phyloP scores from a whole-genome alignment of 2,329 filamentous ascomycete genomes.

The Fusarium burgessii region DNA sequence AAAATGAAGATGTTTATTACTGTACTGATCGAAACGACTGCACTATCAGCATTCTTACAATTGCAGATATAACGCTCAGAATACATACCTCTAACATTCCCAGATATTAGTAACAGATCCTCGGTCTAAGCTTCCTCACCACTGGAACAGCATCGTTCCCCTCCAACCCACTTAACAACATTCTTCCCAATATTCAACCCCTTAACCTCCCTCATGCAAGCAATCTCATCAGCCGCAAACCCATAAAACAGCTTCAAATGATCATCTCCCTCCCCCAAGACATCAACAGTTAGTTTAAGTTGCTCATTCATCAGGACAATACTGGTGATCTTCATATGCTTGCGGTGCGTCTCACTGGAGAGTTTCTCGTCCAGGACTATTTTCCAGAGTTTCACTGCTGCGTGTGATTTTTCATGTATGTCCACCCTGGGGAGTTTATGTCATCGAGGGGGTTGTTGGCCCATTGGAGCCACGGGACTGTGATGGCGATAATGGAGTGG shows the following conservation, averaged over 20 bases:
- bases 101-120: background rate
- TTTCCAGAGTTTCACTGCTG: conserved; percentile 7
- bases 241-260: conserved; percentile 29
- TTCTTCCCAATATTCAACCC: conserved; percentile 9
- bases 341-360: conserved; percentile 2
- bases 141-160: conserved; percentile 7
- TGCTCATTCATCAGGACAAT: conserved; percentile 23
- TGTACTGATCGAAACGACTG: background rate
- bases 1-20: background rate
- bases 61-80: background rate
- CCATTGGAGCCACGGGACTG: conserved; percentile 31
- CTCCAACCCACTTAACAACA: conserved; percentile 7
- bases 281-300: conserved; percentile 15
- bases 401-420: conserved; percentile 8
- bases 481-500: conserved; percentile 12
- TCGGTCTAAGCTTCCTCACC: conserved; percentile 2
- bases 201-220: background rate
- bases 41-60: background rate
- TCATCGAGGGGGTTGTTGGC: conserved; percentile 13
- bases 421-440: background rate
- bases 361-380: background rate
- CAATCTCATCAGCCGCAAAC: conserved; percentile 24
- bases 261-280: background rate
- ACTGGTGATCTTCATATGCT: conserved; percentile 14
- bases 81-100: background rate